A percentile compares a stretch with the other conserved stretches of the same genome.
Conservation (phyloP, 139 green algal species). For the Chlorella sp. region DNA sequence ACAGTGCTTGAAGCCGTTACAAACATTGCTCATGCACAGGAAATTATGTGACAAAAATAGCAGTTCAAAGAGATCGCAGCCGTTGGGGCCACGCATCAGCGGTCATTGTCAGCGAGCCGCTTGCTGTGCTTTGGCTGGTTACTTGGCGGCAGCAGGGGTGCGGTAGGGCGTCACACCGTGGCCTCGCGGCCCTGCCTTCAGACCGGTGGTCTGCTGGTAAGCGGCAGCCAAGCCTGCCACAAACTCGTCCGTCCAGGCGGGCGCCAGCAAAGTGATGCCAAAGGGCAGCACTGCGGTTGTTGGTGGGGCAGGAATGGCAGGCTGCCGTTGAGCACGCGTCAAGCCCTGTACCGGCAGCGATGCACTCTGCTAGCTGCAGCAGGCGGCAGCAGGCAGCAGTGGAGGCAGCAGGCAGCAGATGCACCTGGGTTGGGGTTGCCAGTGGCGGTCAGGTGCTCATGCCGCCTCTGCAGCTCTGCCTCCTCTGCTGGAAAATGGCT, state of each 20-base stretch:
- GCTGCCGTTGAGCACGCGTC: no score
- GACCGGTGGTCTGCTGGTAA: constrained; percentile 52
- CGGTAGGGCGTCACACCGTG: constrained; percentile 55
- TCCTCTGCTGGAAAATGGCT: not conserved
- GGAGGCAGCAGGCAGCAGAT: not conserved
- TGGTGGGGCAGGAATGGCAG: not conserved
- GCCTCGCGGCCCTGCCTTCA: constrained; percentile 68
- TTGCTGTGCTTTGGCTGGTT: no score
- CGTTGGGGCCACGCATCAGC: no score
- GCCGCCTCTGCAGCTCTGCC: constrained; percentile 1
- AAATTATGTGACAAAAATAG: no score
- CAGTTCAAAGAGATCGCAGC: no score
- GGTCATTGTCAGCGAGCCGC: no score
- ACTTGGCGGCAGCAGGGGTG: no score
- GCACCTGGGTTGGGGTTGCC: constrained; percentile 34
- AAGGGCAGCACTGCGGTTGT: constrained; percentile 66
- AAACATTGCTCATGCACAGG: no score
- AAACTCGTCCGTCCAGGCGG: constrained; percentile 75
- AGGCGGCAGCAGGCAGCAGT: not conserved
- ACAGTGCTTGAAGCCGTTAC: no score
- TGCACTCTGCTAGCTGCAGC: no score
- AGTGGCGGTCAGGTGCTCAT: constrained; percentile 38
- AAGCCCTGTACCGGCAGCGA: no score
- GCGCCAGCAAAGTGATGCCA: constrained; percentile 78
- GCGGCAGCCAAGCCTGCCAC: constrained; percentile 67